These are phyloP conservation scores for Kodamaea alishanica DNA, from an alignment of 1,139 yeast species.

Conservation along the genomic window DNA sequence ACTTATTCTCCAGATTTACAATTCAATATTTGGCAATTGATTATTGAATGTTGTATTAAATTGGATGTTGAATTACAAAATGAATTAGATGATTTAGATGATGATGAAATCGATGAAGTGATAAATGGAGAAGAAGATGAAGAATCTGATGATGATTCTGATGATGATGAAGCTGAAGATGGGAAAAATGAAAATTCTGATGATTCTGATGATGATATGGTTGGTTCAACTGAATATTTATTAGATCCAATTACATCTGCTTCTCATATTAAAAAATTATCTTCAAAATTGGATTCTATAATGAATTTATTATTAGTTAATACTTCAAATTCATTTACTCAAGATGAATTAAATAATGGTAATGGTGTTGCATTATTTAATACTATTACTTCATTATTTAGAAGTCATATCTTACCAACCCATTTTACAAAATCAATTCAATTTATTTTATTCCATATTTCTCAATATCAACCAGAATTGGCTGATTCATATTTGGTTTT, in stretches of 20 bases:
- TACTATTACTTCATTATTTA: slow-evolving; percentile 72
- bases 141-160: slow-evolving; percentile 25
- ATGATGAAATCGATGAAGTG: slow-evolving; percentile 68
- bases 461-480: slow-evolving; percentile 78
- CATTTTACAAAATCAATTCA: slow-evolving; percentile 90
- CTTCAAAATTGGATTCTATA: slow-evolving; percentile 67
- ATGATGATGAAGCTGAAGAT: slow-evolving; percentile 22
- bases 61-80: slow-evolving; percentile 93
- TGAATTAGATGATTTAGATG: slow-evolving; percentile 75
- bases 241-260: slow-evolving; percentile 45
- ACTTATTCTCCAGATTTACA: slow-evolving; percentile 74
- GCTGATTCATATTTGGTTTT: slow-evolving; percentile 83
- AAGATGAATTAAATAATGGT: slow-evolving; percentile 53
- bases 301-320: slow-evolving; percentile 52
- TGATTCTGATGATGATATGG: slow-evolving; percentile 21
- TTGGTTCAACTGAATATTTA: slow-evolving; percentile 40
- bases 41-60: slow-evolving; percentile 76
- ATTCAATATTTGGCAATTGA: slow-evolving; percentile 72
- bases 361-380: slow-evolving; percentile 73
- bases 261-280: slow-evolving; percentile 50
- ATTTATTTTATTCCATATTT: slow-evolving; percentile 73
- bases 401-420: slow-evolving; percentile 81
- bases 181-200: slow-evolving; percentile 15
- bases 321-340: slow-evolving; percentile 48
- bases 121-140: slow-evolving; percentile 51